These are phyloP conservation scores for Chaetomium strumarium DNA, from an alignment of 2,329 filamentous ascomycete genomes.

Conservation along the genomic window DNA sequence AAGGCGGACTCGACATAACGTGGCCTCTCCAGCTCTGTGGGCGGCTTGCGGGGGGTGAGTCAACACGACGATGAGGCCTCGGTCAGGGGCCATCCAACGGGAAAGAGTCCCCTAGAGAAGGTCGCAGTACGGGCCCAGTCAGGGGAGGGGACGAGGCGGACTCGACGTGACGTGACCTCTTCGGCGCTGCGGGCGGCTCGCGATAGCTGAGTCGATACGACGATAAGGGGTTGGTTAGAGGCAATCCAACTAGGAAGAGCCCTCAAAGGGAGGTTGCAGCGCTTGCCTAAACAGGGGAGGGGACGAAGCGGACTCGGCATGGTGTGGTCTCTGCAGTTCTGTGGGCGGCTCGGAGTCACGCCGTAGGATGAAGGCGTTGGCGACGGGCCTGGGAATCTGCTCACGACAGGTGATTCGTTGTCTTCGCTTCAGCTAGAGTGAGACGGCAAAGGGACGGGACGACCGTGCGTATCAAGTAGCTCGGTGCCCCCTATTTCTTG, in stretches of 20 bases:
- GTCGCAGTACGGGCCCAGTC: background rate
- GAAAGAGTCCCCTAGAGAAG: background rate
- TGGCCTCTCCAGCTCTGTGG: background rate
- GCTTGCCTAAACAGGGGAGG: background rate
- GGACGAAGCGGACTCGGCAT: background rate
- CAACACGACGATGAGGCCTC: slow-evolving; percentile 3
- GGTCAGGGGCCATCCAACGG: background rate
- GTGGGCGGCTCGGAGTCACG: background rate
- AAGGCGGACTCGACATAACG: slow-evolving; percentile 1
- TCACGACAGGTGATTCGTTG: background rate
- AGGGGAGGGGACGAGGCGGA: background rate
- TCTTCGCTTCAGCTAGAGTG: background rate
- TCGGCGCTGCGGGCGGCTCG: background rate
- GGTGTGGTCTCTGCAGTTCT: background rate
- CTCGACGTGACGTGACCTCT: slow-evolving; percentile 2
- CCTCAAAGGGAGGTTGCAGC: background rate
- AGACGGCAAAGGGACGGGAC: slow-evolving; percentile 1
- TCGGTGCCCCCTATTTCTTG: slow-evolving; percentile 1
- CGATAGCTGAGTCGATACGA: background rate
- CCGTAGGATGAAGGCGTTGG: background rate
- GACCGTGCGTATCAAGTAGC: slow-evolving; percentile 1
- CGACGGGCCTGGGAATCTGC: background rate
- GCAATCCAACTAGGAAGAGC: slow-evolving; percentile 1
- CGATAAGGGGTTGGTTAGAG: background rate
- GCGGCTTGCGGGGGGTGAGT: slow-evolving; percentile 1